Evolutionary conservation across 495 filamentous ascomycete genomes (phyloP).

Genomic region (Gamarada debralockiae): DNA sequence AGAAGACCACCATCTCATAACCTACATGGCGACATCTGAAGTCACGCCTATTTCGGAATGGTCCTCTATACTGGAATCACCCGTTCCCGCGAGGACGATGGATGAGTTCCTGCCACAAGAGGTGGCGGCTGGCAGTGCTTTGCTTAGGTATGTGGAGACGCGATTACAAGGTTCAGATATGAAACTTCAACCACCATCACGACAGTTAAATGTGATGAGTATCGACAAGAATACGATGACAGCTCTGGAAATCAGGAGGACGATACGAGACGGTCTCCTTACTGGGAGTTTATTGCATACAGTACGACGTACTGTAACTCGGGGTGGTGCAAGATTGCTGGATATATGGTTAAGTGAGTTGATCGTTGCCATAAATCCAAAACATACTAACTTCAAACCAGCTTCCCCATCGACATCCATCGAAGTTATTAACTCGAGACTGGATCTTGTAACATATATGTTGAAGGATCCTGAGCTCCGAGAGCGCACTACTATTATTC

Average conservation of each 20-base stretch:
- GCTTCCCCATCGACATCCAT: slow-evolving; percentile 79
- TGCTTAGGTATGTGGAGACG: slow-evolving; percentile 79
- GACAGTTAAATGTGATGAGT: slow-evolving; percentile 74
- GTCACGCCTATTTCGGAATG: slow-evolving; percentile 60
- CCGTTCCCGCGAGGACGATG: slow-evolving; percentile 40
- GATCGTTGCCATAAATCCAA: slow-evolving; percentile 20
- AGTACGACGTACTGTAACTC: slow-evolving; percentile 84
- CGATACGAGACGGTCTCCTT: slow-evolving; percentile 66
- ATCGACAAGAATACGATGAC: slow-evolving; percentile 91
- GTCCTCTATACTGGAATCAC: slow-evolving; percentile 70
- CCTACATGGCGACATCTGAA: slow-evolving; percentile 43
- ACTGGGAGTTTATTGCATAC: slow-evolving; percentile 86
- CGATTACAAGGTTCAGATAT: slow-evolving; percentile 74
- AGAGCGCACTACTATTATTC: slow-evolving; percentile 59
- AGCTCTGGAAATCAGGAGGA: slow-evolving; percentile 83
- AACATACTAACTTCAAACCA: slow-evolving; percentile 15
- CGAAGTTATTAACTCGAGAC: slow-evolving; percentile 68
- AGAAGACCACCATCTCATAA: slow-evolving; percentile 57
- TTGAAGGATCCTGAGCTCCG: slow-evolving; percentile 57
- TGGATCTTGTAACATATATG: slow-evolving; percentile 78
- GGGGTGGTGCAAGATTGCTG: slow-evolving; percentile 80
- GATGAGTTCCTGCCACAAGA: slow-evolving; percentile 47
- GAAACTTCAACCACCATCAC: slow-evolving; percentile 79
- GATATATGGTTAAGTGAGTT: slow-evolving; percentile 69
- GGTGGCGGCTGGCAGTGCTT: slow-evolving; percentile 53